Conservation (phyloP, 1,284 basidiomycete species). For the Fomitopsis palustris region DNA sequence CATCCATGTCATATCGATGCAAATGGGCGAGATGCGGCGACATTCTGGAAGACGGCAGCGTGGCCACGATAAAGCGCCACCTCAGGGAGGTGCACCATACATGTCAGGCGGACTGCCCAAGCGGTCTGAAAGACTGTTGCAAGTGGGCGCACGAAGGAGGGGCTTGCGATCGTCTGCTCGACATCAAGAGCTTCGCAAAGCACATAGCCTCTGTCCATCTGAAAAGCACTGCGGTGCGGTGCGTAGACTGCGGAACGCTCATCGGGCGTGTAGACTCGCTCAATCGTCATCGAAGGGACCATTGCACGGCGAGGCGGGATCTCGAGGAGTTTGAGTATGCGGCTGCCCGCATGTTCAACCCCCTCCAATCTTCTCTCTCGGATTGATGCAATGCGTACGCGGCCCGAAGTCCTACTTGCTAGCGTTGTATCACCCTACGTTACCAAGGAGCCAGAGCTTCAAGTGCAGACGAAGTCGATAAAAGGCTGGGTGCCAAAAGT, state of each 20-base stretch:
- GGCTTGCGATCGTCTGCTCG: not conserved
- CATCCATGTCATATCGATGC: not conserved
- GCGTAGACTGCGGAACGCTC: not conserved
- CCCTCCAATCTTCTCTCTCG: too few species aligned
- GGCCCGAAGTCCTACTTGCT: too few species aligned
- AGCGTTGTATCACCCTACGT: too few species aligned
- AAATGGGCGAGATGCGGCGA: not conserved
- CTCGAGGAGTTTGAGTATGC: too few species aligned
- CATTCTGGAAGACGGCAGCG: not conserved
- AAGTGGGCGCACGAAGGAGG: not conserved
- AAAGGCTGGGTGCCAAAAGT: too few species aligned
- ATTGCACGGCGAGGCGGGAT: not conserved
- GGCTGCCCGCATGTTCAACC: too few species aligned
- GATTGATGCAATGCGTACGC: too few species aligned
- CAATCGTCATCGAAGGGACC: not conserved
- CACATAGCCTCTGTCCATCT: slow-evolving; percentile 4
- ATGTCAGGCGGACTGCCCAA: not conserved
- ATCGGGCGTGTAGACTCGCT: not conserved
- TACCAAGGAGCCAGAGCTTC: too few species aligned
- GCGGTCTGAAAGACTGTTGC: not conserved
- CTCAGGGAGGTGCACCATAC: not conserved
- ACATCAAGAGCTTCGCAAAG: not conserved
- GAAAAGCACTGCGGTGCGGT: not conserved
- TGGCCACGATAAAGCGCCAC: not conserved
- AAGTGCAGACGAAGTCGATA: too few species aligned